Conservation (phyloP, 345 rosid species). For the Pseudoturritis turrita region DNA sequence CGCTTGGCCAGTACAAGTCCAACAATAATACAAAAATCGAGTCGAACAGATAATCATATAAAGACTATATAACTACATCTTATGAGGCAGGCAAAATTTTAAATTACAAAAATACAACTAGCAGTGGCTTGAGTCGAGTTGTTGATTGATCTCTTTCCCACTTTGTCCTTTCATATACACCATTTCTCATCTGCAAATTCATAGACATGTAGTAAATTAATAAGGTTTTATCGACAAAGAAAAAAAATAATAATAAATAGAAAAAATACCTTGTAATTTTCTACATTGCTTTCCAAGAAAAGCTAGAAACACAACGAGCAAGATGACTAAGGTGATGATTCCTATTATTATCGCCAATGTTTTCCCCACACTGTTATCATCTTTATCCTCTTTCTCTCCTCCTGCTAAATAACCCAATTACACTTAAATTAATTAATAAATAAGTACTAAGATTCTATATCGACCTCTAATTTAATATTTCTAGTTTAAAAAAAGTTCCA, state of each 20-base stretch:
- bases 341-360: conserved; percentile 85
- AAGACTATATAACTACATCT: conserved; percentile 2
- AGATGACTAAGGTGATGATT: conserved; percentile 62
- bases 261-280: conserved; percentile 48
- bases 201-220: background rate
- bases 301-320: conserved; percentile 66
- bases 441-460: background rate
- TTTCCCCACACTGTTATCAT: conserved; percentile 57
- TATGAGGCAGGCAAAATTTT: background rate
- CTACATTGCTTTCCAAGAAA: conserved; percentile 54
- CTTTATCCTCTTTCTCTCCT: conserved; percentile 10
- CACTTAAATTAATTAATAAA: background rate
- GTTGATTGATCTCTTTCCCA: background rate
- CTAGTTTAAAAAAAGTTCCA: background rate
- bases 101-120: conserved; percentile 19
- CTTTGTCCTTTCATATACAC: background rate
- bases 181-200: conserved; percentile 24
- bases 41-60: conserved; percentile 1
- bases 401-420: background rate
- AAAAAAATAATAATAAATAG: background rate
- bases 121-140: conserved; percentile 6
- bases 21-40: conserved; percentile 12
- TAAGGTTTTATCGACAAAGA: background rate
- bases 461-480: background rate
- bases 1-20: background rate